Percentiles rank a stretch among this genome's conserved stretches.
Conservation (phyloP, 2,329 filamentous ascomycete species). For the Hirsutella minnesotensis region DNA sequence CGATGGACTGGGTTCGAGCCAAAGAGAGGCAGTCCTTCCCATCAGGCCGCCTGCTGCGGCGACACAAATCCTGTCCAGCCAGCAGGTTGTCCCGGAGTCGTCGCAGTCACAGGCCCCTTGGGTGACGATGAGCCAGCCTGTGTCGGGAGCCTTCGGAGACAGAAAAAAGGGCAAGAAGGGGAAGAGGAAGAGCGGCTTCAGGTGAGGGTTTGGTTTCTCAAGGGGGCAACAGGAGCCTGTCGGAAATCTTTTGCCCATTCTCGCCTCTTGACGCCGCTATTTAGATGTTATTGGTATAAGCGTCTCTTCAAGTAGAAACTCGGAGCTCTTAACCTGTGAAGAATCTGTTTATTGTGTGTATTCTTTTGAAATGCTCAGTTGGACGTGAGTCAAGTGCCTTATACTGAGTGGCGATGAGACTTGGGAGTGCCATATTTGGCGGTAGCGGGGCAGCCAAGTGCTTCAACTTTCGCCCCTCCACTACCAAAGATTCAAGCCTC, state of each 20-base stretch:
- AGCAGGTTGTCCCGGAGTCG: constrained; percentile 18
- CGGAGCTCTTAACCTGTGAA: no score
- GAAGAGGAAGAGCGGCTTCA: constrained; percentile 31
- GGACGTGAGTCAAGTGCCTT: no score
- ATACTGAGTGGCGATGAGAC: no score
- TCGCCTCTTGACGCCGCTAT: neutral
- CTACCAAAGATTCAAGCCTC: no score
- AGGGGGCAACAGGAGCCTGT: no score
- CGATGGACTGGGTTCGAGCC: constrained; percentile 1
- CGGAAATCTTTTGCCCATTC: neutral
- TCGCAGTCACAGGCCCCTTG: constrained; percentile 21
- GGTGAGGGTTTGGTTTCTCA: constrained; percentile 8
- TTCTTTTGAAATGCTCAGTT: no score
- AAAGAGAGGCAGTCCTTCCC: constrained; percentile 6
- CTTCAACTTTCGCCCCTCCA: no score
- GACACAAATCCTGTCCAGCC: constrained; percentile 23
- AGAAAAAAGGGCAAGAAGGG: constrained; percentile 30
- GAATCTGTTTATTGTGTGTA: no score
- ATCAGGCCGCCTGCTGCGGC: constrained; percentile 7
- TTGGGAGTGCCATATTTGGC: no score
- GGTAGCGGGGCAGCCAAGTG: no score
- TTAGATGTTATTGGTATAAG: no score
- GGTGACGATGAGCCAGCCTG: constrained; percentile 32
- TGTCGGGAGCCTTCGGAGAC: constrained; percentile 33
- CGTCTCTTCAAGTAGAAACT: no score